Evolutionary conservation across 1,139 yeast species (phyloP).

Genomic region (Sugiyamaella novakii): DNA sequence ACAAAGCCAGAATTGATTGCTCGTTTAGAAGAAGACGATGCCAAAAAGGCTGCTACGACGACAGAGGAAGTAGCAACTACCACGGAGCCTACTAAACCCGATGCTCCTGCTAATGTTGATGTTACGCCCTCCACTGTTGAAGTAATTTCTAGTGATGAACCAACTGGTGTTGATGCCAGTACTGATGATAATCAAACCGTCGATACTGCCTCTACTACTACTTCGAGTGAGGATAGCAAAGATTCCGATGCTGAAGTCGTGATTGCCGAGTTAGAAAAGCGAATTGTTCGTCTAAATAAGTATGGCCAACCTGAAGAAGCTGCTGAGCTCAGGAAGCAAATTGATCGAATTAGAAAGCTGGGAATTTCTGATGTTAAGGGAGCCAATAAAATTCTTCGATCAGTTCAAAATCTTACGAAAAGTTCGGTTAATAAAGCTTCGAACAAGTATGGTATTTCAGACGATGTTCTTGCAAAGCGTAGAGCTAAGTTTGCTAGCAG

Average conservation of each 20-base stretch:
- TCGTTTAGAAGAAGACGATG: slow-evolving; percentile 52
- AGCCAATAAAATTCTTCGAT: slow-evolving; percentile 8
- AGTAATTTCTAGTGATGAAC: background rate
- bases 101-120: slow-evolving; percentile 18
- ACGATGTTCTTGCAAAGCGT: slow-evolving; percentile 15
- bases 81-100: slow-evolving; percentile 19
- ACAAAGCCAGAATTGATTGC: slow-evolving; percentile 80
- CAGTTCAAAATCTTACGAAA: slow-evolving; percentile 2
- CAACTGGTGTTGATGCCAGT: slow-evolving; percentile 1
- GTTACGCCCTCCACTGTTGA: background rate
- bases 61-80: slow-evolving; percentile 27
- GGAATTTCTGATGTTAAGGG: slow-evolving; percentile 58
- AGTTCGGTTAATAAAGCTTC: slow-evolving; percentile 10
- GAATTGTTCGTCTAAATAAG: slow-evolving; percentile 72
- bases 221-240: slow-evolving; percentile 22
- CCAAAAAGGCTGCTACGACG: slow-evolving; percentile 13
- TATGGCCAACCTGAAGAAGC: slow-evolving; percentile 62
- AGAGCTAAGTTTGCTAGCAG: slow-evolving; percentile 14
- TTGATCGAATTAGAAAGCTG: slow-evolving; percentile 71
- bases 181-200: background rate
- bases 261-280: slow-evolving; percentile 64
- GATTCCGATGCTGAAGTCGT: slow-evolving; percentile 45
- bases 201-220: background rate
- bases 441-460: slow-evolving; percentile 10
- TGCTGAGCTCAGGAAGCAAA: slow-evolving; percentile 53